Evolutionary conservation across 768 basidiomycete genomes (phyloP).

Genomic region (Pisolithus sp.): DNA sequence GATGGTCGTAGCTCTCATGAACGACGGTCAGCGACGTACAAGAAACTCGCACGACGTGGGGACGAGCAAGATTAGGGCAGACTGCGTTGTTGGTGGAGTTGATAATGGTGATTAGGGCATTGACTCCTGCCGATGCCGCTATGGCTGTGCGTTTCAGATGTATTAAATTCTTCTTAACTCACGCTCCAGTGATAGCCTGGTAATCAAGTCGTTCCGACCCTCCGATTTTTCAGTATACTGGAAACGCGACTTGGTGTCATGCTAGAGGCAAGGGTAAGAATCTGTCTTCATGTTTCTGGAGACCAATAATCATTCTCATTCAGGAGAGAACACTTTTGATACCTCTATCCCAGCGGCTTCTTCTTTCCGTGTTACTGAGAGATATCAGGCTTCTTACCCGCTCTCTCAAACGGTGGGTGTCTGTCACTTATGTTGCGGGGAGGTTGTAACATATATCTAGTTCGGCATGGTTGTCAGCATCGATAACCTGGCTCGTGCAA

Average conservation of each 20-base stretch:
- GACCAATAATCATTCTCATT: neutral
- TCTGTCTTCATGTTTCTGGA: neutral
- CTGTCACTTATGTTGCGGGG: neutral
- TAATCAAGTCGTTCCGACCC: neutral
- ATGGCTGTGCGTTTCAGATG: conserved; percentile 26
- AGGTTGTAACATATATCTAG: conserved; percentile 28
- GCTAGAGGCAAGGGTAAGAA: conserved; percentile 50
- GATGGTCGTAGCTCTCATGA: conserved; percentile 64
- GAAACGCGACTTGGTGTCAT: conserved; percentile 52
- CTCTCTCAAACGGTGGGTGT: conserved; percentile 55
- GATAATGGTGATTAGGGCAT: conserved; percentile 42
- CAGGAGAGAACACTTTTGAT: conserved; percentile 51
- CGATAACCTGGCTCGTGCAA: conserved; percentile 28
- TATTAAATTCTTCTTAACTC: neutral
- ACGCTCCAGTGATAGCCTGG: neutral
- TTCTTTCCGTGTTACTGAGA: conserved; percentile 55
- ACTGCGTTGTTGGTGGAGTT: conserved; percentile 56
- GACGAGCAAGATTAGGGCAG: conserved; percentile 54
- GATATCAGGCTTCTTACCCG: conserved; percentile 59
- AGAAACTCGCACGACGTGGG: conserved; percentile 31
- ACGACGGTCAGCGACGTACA: conserved; percentile 28
- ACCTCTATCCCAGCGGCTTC: conserved; percentile 51
- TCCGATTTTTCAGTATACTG: conserved; percentile 43
- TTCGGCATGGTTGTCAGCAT: conserved; percentile 19
- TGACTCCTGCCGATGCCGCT: conserved; percentile 38